phyloP scores from a whole-genome alignment of 306 rosid species.

The Purshia tridentata region DNA sequence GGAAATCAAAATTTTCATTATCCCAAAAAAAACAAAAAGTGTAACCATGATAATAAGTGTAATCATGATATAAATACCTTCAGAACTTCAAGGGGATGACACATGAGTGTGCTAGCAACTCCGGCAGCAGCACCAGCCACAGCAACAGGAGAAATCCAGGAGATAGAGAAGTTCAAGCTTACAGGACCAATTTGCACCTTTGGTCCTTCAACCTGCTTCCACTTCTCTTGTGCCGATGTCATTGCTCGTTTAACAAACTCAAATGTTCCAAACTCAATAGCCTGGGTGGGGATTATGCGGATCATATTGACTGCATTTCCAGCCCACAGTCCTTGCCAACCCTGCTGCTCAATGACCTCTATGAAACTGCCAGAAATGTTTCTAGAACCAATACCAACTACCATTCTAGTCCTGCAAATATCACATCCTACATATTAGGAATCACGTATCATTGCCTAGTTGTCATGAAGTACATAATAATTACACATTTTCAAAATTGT shows the following conservation, averaged over 20 bases:
- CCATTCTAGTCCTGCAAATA: slow-evolving; percentile 87
- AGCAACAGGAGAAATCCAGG: slow-evolving; percentile 95
- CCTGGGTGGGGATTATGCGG: slow-evolving; percentile 93
- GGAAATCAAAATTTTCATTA: neutral
- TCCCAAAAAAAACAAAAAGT: neutral
- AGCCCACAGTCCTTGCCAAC: slow-evolving; percentile 98
- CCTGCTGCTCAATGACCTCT: slow-evolving; percentile 89
- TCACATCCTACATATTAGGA: slow-evolving; percentile 10
- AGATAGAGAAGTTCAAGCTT: slow-evolving; percentile 53
- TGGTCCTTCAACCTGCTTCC: slow-evolving; percentile 50
- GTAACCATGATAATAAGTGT: too few relatives aligned
- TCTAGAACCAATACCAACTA: slow-evolving; percentile 93
- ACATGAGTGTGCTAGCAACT: slow-evolving; percentile 66
- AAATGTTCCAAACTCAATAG: slow-evolving; percentile 85
- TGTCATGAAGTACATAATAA: neutral
- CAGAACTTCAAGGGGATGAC: slow-evolving; percentile 97
- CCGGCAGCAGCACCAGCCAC: slow-evolving; percentile 98
- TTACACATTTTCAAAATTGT: neutral
- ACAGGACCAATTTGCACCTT: slow-evolving; percentile 65
- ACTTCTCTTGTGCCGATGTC: slow-evolving; percentile 67
- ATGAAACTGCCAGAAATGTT: slow-evolving; percentile 69
- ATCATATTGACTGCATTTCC: slow-evolving; percentile 92
- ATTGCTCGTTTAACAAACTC: slow-evolving; percentile 75
- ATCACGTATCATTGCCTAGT: neutral
- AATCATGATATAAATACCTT: slow-evolving; percentile 53